These are phyloP conservation scores for Orbilia javanica DNA, from an alignment of 2,329 filamentous ascomycete species.

Conservation along the genomic window DNA sequence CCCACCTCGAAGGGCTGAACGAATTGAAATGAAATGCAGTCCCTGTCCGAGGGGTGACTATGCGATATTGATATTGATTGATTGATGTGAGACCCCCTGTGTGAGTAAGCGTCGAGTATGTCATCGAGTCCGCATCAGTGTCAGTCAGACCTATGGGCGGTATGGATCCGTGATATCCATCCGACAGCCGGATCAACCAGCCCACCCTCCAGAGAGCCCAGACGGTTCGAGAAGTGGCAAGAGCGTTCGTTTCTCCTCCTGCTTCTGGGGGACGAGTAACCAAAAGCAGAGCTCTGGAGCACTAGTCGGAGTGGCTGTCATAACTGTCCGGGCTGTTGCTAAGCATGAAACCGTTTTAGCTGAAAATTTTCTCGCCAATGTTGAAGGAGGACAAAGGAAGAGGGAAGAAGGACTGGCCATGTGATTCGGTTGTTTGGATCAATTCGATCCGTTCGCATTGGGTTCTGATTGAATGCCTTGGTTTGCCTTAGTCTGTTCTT, in stretches of 20 bases:
- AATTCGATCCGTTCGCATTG: too few relatives aligned
- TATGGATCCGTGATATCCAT: slow-evolving; percentile 47
- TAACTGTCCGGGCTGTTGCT: slow-evolving; percentile 24
- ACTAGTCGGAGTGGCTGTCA: slow-evolving; percentile 28
- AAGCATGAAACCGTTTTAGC: slow-evolving; percentile 58
- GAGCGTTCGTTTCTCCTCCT: slow-evolving; percentile 28
- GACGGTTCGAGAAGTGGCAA: slow-evolving; percentile 51
- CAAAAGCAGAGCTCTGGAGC: slow-evolving; percentile 33
- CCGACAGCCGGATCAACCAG: slow-evolving; percentile 41
- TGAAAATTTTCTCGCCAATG: slow-evolving; percentile 40
- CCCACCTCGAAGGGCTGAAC: background rate
- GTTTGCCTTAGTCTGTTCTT: background rate
- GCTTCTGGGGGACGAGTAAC: slow-evolving; percentile 23
- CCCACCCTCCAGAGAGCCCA: too few relatives aligned
- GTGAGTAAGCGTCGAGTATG: slow-evolving; percentile 24
- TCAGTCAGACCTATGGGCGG: slow-evolving; percentile 8
- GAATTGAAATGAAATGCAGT: background rate
- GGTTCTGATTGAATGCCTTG: slow-evolving; percentile 26
- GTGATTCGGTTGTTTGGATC: slow-evolving; percentile 35
- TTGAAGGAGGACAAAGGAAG: background rate
- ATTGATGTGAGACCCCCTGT: background rate
- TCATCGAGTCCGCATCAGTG: slow-evolving; percentile 34
- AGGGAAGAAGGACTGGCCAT: slow-evolving; percentile 26
- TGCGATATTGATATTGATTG: background rate
- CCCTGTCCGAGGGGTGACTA: background rate